Percentiles rank a stretch among this genome's conserved stretches.
Conservation (phyloP, 768 basidiomycete species). For the Roridomyces roridus region DNA sequence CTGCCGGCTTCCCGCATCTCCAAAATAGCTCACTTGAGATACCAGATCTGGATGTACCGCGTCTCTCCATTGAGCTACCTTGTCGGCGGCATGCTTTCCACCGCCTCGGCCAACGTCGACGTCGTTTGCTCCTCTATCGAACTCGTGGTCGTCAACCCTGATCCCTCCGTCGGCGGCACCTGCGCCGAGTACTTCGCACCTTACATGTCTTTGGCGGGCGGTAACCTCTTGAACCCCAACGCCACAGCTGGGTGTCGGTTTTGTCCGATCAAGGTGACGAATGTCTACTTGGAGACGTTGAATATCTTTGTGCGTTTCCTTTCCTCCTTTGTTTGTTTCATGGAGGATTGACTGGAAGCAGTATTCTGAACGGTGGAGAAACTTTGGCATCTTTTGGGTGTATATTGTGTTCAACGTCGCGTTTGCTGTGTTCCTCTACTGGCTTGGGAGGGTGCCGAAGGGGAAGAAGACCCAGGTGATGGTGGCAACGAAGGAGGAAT, state of each 20-base stretch:
- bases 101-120: constrained; percentile 30
- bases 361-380: constrained; percentile 59
- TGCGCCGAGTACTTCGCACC: constrained; percentile 55
- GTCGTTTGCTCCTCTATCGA: constrained; percentile 60
- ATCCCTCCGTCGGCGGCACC: constrained; percentile 57
- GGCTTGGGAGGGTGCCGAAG: constrained; percentile 21
- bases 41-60: constrained; percentile 46
- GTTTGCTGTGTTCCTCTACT: constrained; percentile 30
- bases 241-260: constrained; percentile 60
- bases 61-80: constrained; percentile 42
- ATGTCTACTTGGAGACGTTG: constrained; percentile 54
- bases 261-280: constrained; percentile 65
- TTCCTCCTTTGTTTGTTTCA: constrained; percentile 55
- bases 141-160: constrained; percentile 53
- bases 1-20: too few species aligned
- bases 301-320: constrained; percentile 68
- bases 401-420: constrained; percentile 60
- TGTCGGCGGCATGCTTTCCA: constrained; percentile 36
- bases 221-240: constrained; percentile 62
- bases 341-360: too few species aligned
- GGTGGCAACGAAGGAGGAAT: too few species aligned
- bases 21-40: too few species aligned
- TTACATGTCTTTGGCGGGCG: constrained; percentile 57
- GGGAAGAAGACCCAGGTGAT: constrained; percentile 16
- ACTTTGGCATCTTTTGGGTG: constrained; percentile 57